Base-by-base conservation (phyloP, 805 yeast genomes). In the Suhomyces faveliae region DNA sequence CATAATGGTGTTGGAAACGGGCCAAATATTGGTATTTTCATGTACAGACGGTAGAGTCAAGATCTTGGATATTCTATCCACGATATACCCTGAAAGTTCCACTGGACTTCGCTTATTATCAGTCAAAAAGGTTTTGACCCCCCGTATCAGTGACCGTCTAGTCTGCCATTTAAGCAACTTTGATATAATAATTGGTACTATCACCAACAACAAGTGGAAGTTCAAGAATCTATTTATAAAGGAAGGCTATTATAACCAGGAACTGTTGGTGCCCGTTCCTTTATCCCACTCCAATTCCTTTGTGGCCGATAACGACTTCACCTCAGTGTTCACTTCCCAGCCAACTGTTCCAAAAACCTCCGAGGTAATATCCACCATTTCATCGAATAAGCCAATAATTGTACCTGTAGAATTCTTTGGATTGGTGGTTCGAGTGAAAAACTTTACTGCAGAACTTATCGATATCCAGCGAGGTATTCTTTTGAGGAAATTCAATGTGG, bases 381-480 rank as follows among this genome's bases (percentile, higher is more conserved):
- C 20, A n/a, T 21, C 25, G 27, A 70, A 68, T 53, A 62, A 62
- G 45, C 57, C 69, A 6, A 71, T 76, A 0, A 70, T 84, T 49
- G 79, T 77, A 11, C 62, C 82, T 8, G 80, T 86, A 22, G 81
- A 86, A 8, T 86, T 85, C 67, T 85, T 86, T 30, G 91, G 92
- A 17, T 82, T 87, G 86, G 69, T 85, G 43, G 76, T 87, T 5
- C 67, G 85, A 38, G 85, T 87, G 1, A 70, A 72, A 42, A 78
- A 78, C 12, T 61, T 70, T 11, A 66, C 62, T 29, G 88, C 89
- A 1, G 89, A 87, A 53, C 64, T 86, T 52, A 76, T 87, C 46
- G 96, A 89, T 68, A 82, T 85, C 30, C 90, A 84, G 60, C 82
- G 91, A 0, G 96, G 96, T 5, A 81, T 83, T 0, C 66, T 87